Percentiles rank a stretch among this genome's conserved stretches.
phyloP scores from a whole-genome alignment of 2,329 filamentous ascomycete genomes.

The Balansia obtecta region DNA sequence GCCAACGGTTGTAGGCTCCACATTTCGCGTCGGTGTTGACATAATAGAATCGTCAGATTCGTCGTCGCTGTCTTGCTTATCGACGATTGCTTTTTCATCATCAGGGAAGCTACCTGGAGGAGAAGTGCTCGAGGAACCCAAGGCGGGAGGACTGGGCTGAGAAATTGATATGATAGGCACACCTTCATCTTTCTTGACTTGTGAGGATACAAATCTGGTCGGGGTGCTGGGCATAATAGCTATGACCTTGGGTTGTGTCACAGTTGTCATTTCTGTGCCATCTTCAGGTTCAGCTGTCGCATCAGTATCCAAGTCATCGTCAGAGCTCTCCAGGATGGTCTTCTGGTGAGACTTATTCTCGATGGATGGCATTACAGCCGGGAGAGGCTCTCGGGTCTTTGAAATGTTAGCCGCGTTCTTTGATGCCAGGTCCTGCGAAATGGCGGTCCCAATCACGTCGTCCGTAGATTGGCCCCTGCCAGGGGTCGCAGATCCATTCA shows the following conservation, averaged over 20 bases:
- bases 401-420: constrained; percentile 45
- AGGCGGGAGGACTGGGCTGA: constrained; percentile 2
- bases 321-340: constrained; percentile 22
- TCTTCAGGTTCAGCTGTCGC: constrained; percentile 7
- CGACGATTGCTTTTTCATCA: neutral
- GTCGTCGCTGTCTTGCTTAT: neutral
- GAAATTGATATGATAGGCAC: constrained; percentile 5
- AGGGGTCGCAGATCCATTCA: constrained; percentile 1
- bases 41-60: constrained; percentile 4
- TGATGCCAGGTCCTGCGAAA: constrained; percentile 40
- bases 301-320: constrained; percentile 16
- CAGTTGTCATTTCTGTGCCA: neutral
- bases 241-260: neutral
- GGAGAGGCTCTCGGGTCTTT: constrained; percentile 50
- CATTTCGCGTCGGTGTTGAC: constrained; percentile 8
- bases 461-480: constrained; percentile 44
- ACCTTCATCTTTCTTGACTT: neutral
- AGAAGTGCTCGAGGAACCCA: neutral
- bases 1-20: constrained; percentile 10
- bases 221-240: constrained; percentile 2
- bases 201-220: neutral
- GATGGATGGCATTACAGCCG: constrained; percentile 57
- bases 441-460: constrained; percentile 40
- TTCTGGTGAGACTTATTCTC: constrained; percentile 56
- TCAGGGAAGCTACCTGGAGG: constrained; percentile 5